Base-by-base conservation (phyloP, 306 rosid genomes). In the Castanopsis chinensis region DNA sequence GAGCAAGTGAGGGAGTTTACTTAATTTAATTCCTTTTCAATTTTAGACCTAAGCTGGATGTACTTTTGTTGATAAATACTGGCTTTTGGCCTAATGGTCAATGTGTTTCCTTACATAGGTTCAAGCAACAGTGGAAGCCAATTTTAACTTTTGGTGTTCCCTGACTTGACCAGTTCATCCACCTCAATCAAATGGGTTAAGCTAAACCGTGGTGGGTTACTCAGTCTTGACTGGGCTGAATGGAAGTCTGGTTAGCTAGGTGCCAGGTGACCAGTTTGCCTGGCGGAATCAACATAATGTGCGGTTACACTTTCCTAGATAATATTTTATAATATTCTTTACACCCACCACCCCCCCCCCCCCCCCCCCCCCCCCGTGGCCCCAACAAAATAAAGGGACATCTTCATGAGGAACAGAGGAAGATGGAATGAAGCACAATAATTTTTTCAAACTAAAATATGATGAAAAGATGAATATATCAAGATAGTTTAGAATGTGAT, bases 1-100 rank as follows among this genome's bases (percentile, higher is more conserved):
- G 97, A 92, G 91, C 87, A 92, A 69, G 99, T 94, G 71, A 82
- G 91, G 73, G 76, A 76, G 20, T 63, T 81, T 35, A 18, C 70
- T 83, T 52, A 37, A 41, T 80, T 21, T 18, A 53, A 25, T 25
- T 14, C n/a, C 28, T 67, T 73, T 69, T 58, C 21, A 19, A 23
- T 32, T 61, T 23, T 70, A 23, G 68, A 55, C 53, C 43, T 15
- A 20, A 69, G 56, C 12, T 28, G 19, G 51, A 41, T 15, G 23
- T 14, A n/a, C 9, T 27, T 72, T 0, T 49, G 23, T 63, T 35
- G 53, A 19, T 80, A 63, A 74, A 13, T 75, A 61, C 58, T 45
- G n/a, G 73, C 73, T 33, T 60, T 15, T 9, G 21, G 63, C 27
- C 28, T 57, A n/a, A 8, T 57, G 27, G 27, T 57, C 10, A 18